These are phyloP conservation scores for Russula brevipes DNA, from an alignment of 768 basidiomycete genomes.

Conservation along the genomic window DNA sequence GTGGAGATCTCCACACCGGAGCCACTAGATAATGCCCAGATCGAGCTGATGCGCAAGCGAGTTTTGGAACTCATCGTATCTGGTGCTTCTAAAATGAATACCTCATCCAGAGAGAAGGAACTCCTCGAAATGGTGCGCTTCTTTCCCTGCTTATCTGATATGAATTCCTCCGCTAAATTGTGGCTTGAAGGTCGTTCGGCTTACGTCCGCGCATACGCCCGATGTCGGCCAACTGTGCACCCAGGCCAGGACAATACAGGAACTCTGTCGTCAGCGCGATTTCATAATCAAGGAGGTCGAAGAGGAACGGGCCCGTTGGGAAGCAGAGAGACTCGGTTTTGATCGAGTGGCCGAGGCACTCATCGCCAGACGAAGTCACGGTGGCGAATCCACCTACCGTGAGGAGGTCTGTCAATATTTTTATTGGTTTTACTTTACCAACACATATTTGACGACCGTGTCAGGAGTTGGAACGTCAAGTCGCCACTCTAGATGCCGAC, in stretches of 20 bases:
- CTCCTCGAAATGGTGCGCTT: conserved; percentile 50
- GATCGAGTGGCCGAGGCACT: conserved; percentile 63
- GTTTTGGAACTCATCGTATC: conserved; percentile 41
- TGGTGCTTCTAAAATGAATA: conserved; percentile 27
- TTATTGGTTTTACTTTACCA: not conserved
- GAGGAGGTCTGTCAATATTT: conserved; percentile 40
- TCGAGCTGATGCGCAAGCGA: conserved; percentile 44
- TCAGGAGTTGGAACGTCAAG: conserved; percentile 54
- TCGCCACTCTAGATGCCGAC: conserved; percentile 50
- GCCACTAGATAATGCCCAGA: conserved; percentile 43
- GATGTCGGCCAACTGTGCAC: conserved; percentile 44
- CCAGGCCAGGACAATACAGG: conserved; percentile 60
- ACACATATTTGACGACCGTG: conserved; percentile 15
- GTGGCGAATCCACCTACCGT: conserved; percentile 33
- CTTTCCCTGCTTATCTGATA: conserved; percentile 3
- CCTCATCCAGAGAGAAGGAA: conserved; percentile 44
- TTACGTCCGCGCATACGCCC: conserved; percentile 38
- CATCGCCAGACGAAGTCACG: conserved; percentile 44
- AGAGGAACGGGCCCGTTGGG: conserved; percentile 58
- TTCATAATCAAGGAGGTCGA: conserved; percentile 47
- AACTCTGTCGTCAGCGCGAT: conserved; percentile 53
- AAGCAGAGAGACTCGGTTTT: conserved; percentile 61
- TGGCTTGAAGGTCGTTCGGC: conserved; percentile 40
- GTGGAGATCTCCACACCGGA: conserved; percentile 33
- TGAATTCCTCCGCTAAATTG: not conserved